These are phyloP conservation scores for Aspergillus neoniger DNA, from an alignment of 2,329 filamentous ascomycete species.

Conservation along the genomic window DNA sequence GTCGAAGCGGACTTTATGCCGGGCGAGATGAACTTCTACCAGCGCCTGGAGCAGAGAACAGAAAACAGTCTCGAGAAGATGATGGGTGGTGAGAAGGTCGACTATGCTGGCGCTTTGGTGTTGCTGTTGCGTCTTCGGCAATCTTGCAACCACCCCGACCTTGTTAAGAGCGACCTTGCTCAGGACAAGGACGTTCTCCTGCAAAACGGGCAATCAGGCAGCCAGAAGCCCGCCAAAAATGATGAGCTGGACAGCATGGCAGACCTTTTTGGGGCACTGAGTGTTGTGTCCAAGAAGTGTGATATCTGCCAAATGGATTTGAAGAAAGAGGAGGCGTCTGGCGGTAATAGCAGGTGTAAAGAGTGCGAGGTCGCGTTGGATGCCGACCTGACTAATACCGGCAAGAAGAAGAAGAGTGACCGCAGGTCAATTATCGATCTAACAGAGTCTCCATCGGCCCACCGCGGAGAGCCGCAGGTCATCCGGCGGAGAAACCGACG, in stretches of 20 bases:
- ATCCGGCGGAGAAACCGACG: constrained; percentile 43
- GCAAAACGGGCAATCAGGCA: constrained; percentile 57
- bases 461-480: constrained; percentile 21
- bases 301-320: constrained; percentile 78
- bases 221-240: constrained; percentile 54
- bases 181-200: constrained; percentile 84
- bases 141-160: constrained; percentile 88
- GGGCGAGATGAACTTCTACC: constrained; percentile 82
- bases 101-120: constrained; percentile 92
- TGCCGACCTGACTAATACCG: constrained; percentile 52
- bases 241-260: constrained; percentile 79
- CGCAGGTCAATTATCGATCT: constrained; percentile 40
- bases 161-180: constrained; percentile 81
- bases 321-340: constrained; percentile 55
- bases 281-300: constrained; percentile 74
- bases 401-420: constrained; percentile 48
- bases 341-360: constrained; percentile 62
- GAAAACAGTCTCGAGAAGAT: constrained; percentile 85
- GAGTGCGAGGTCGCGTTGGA: constrained; percentile 76
- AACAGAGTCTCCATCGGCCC: constrained; percentile 28
- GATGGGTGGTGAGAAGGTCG: constrained; percentile 76
- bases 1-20: constrained; percentile 76
- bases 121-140: constrained; percentile 87
- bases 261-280: constrained; percentile 82
- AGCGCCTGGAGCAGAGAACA: constrained; percentile 77